Evolutionary conservation across 2,329 filamentous ascomycete species (phyloP), one percentile per base, ranked within the genome.

Genomic region (Ceratocystis harringtonii): DNA sequence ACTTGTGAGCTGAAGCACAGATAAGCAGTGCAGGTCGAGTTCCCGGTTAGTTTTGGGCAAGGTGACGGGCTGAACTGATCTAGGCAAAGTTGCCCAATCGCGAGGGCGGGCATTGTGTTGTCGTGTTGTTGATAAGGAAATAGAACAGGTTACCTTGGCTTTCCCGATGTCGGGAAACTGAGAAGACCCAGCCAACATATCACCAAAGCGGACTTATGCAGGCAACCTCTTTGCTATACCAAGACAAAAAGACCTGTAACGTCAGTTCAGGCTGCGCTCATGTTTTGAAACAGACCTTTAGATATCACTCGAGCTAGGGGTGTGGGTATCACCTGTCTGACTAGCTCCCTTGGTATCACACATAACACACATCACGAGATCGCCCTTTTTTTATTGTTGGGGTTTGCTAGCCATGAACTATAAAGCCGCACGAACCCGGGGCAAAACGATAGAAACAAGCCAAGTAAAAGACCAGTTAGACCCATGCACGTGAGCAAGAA

Each of bases 381-480:
- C 2, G 10, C n/a, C 45, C 45, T n/a, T 19, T 22, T 22, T 55
- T 17, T 50, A 3, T 10, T 52, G 3, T 52, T 58, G 55, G 55
- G n/a, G 55, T 19, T 58, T 5, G 55, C 32, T 28, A 3, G 48
- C 48, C 22, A 1, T 52, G 19, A 5, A 10, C 48, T 5, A 52
- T 58, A 58, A 58, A 58, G 55, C 55, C 55, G 55, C 15, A 8
- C n/a, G 28, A 36, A 58, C n/a, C 55, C 55, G 55, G 55, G 55
- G 55, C 55, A 30, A 58, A 58, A 28, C 55, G 17, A n/a, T 30
- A 17, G 32, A 22, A 17, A 25, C 19, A 52, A 25, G 48, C 8
- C 7, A 15, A 3, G 48, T 30, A 10, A 41, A 41, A 15, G 36
- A 1, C 10, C 3, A 15, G 28, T 36, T 28, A 58, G 55, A 36